phyloP scores from a whole-genome alignment of 345 rosid genomes.

The Gynandropsis gynandra region DNA sequence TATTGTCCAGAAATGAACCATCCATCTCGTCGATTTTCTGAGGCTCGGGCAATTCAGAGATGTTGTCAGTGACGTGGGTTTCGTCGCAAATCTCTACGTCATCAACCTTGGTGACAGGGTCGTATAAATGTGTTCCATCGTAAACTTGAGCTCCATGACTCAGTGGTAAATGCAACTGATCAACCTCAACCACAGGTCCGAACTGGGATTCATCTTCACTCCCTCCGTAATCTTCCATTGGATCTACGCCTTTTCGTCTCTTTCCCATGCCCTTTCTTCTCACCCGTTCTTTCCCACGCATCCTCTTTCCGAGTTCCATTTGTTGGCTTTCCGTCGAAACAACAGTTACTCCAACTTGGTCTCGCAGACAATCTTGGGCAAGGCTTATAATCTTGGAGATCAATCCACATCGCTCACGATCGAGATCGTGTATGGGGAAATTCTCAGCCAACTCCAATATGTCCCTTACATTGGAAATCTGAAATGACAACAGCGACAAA shows the following conservation, averaged over 20 bases:
- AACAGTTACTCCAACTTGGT: constrained; percentile 49
- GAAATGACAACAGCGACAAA: constrained; percentile 17
- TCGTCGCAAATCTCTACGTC: constrained; percentile 35
- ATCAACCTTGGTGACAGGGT: constrained; percentile 33
- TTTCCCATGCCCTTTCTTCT: constrained; percentile 67
- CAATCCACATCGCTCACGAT: constrained; percentile 55
- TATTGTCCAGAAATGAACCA: constrained; percentile 23
- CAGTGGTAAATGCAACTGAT: constrained; percentile 36
- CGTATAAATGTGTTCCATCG: constrained; percentile 36
- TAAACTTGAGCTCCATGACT: constrained; percentile 29
- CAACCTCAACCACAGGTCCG: constrained; percentile 47
- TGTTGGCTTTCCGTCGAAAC: constrained; percentile 27
- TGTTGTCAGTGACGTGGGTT: constrained; percentile 3
- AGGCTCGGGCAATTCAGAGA: constrained; percentile 25
- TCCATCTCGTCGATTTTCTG: constrained; percentile 30
- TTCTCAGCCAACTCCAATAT: constrained; percentile 72
- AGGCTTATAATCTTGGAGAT: constrained; percentile 62
- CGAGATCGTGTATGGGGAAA: constrained; percentile 58
- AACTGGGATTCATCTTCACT: constrained; percentile 53
- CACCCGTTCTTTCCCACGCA: constrained; percentile 72
- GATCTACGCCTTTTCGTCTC: constrained; percentile 55
- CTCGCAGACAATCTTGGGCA: constrained; percentile 77
- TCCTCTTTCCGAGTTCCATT: constrained; percentile 58
- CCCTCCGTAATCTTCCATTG: constrained; percentile 42
- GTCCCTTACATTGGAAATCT: constrained; percentile 79